Base-by-base conservation (phyloP, 2,329 filamentous ascomycete genomes). In the Trichoderma citrinoviride region DNA sequence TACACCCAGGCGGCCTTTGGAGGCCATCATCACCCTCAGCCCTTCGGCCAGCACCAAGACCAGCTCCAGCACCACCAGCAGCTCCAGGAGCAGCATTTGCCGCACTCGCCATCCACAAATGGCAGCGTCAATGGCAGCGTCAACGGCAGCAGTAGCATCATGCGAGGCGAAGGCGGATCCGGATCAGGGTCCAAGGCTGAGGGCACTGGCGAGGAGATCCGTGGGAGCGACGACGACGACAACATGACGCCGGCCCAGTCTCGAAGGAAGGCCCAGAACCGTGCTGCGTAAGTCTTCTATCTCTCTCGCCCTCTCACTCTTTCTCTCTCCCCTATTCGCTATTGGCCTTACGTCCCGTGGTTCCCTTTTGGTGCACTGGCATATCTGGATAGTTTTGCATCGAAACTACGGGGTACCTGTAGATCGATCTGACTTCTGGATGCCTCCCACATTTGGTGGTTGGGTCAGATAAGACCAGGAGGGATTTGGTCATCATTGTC, bases 181-280 rank as follows among this genome's bases (percentile, higher is more conserved):
- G 23, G 40, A 29, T 46, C 65, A 29, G 47, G 25, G 15, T 55
- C 65, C 64, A 80, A 81, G 68, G 67, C 73, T 44, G 82, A 84
- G 53, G 70, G 74, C 10, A 75, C 75, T 19, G 64, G 70, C 41
- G 79, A 78, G 41, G 78, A 80, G 40, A 66, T 67, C 37, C 46
- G 57, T 25, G 82, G 79, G 19, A 85, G 85, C 71, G 86, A 85
- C 43, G 84, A 86, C 12, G 85, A 84, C 29, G 84, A 84, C 52
- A 77, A 81, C 57, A 63, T 85, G 71, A 86, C 83, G 23, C 85
- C 84, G 0, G 83, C 84, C 6, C 84, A 87, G 71, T 84, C 82
- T 12, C 79, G 83, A 70, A 80, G 85, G 67, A 87, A 87, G 72
- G 85, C 84, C 50, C 85, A 87, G 74, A 87, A 87, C 68, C 79